Base-by-base conservation (phyloP, 2,329 filamentous ascomycete genomes). In the Hirsutella thompsonii region DNA sequence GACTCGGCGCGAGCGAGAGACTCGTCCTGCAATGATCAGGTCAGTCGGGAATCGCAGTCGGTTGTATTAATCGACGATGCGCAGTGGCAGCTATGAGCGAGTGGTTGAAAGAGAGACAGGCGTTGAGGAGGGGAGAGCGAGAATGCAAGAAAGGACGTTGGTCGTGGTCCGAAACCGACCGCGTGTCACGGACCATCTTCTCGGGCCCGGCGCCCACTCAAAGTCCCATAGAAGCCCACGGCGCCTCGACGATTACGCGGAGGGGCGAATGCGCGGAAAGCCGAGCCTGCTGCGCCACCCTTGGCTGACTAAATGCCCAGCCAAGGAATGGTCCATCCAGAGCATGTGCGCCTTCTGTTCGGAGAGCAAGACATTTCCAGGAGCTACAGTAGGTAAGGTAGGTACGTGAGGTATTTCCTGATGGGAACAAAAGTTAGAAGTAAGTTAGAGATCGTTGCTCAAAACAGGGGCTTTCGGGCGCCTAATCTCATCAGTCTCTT, bases 201-300 rank as follows among this genome's bases (percentile, higher is more conserved):
- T 21, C 36, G 39, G 41, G 36, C 42, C 39, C 45, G 20, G 5
- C 18, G 8, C 14, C 14, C 32, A 18, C 10, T 9, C 20, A 33
- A 37, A 36, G 8, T 13, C 14, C 32, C 8, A 11, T 9, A 18
- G 28, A 37, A 36, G 32, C 29, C 28, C 28, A 19, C 37, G 44
- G 34, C 30, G 49, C 45, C 50, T 41, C 30, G 30, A 40, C 30
- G 32, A 34, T 13, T 23, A 36, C n/a, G 33, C 20, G 23, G 23
- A 36, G 20, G 14, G 41, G 21, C 34, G 45, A 52, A 50, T 51
- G 54, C 53, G 54, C 46, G 52, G 51, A 47, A 34, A 20, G 37
- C 43, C 50, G 44, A 32, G 34, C 34, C 20, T 36, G 48, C 58
- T 60, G 58, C 57, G 58, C 58, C 58, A 59, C 55, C 36, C 53